Percentiles rank a stretch among this genome's conserved stretches.
Evolutionary conservation across 345 rosid genomes (phyloP).

Genomic region (Moricandia arvensis): DNA sequence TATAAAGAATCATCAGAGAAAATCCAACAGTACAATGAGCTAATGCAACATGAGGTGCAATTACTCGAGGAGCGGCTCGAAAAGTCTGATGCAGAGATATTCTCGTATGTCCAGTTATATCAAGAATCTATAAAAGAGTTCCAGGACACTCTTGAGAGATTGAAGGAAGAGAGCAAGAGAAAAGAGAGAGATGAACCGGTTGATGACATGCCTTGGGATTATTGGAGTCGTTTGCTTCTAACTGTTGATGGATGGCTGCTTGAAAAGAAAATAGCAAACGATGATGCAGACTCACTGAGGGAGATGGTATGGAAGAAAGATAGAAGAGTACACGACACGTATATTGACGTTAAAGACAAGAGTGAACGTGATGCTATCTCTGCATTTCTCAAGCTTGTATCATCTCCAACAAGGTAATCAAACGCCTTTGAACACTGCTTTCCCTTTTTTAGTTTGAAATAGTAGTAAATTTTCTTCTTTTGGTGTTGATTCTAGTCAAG

Average conservation of each 20-base stretch:
- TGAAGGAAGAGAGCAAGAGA: constrained; percentile 77
- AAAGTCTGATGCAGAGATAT: constrained; percentile 86
- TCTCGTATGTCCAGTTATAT: constrained; percentile 67
- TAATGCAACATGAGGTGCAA: constrained; percentile 81
- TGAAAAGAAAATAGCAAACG: constrained; percentile 66
- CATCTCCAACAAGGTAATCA: constrained; percentile 61
- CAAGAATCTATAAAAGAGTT: constrained; percentile 83
- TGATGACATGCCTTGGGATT: constrained; percentile 81
- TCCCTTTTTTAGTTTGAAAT: not conserved
- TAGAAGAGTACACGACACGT: constrained; percentile 54
- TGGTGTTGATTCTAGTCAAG: constrained; percentile 65
- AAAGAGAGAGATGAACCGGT: constrained; percentile 58
- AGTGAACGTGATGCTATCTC: constrained; percentile 63
- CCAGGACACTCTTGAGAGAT: constrained; percentile 71
- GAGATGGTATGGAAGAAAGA: constrained; percentile 90
- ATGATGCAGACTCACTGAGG: constrained; percentile 69
- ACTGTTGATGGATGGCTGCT: constrained; percentile 93
- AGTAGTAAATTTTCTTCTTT: constrained; percentile 35
- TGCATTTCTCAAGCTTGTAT: constrained; percentile 58
- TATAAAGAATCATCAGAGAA: constrained; percentile 76
- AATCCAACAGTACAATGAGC: constrained; percentile 69
- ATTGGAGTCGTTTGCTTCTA: constrained; percentile 86
- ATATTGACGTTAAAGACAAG: constrained; percentile 62
- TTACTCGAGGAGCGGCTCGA: constrained; percentile 79
- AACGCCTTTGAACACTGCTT: not conserved